A percentile compares a stretch with the other conserved stretches of the same genome.
phyloP scores from a whole-genome alignment of 2,329 filamentous ascomycete species.

The Cercospora zeae-maydis region DNA sequence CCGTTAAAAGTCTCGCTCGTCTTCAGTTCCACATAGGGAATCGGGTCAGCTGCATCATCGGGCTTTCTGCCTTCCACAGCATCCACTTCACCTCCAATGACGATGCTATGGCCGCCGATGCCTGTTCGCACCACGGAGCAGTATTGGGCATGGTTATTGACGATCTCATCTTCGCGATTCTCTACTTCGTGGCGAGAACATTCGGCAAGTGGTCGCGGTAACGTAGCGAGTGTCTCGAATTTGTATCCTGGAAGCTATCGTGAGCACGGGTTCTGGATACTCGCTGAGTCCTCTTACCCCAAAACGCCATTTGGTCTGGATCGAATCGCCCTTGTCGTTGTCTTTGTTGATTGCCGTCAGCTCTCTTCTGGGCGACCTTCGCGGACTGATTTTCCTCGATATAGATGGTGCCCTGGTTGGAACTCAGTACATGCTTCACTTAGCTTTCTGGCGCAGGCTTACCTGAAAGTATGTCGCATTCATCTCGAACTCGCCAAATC shows the following conservation, averaged over 20 bases:
- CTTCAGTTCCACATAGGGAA: conserved; percentile 94
- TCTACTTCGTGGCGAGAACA: conserved; percentile 76
- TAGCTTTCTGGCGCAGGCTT: conserved; percentile 35
- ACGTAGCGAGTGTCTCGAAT: conserved; percentile 80
- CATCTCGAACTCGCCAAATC: conserved; percentile 90
- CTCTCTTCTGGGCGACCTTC: conserved; percentile 60
- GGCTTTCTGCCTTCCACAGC: conserved; percentile 86
- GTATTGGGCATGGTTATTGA: conserved; percentile 91
- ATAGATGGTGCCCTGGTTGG: conserved; percentile 40
- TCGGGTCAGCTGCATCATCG: conserved; percentile 56
- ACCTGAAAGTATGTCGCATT: conserved; percentile 90
- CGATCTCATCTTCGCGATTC: conserved; percentile 62
- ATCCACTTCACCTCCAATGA: conserved; percentile 92
- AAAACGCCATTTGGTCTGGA: conserved; percentile 83
- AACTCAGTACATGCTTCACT: conserved; percentile 11
- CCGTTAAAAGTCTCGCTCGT: conserved; percentile 54
- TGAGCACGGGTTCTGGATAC: neutral
- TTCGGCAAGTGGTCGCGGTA: conserved; percentile 71
- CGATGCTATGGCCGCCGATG: conserved; percentile 69
- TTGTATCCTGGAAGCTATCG: conserved; percentile 69
- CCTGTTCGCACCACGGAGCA: conserved; percentile 90
- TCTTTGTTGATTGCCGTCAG: conserved; percentile 38
- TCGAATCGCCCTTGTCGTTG: conserved; percentile 55
- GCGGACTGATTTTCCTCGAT: conserved; percentile 85
- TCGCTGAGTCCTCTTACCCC: conserved; percentile 57